Evolutionary conservation across 23 red algal species (phyloP).

Genomic region (Chondrus crispus): DNA sequence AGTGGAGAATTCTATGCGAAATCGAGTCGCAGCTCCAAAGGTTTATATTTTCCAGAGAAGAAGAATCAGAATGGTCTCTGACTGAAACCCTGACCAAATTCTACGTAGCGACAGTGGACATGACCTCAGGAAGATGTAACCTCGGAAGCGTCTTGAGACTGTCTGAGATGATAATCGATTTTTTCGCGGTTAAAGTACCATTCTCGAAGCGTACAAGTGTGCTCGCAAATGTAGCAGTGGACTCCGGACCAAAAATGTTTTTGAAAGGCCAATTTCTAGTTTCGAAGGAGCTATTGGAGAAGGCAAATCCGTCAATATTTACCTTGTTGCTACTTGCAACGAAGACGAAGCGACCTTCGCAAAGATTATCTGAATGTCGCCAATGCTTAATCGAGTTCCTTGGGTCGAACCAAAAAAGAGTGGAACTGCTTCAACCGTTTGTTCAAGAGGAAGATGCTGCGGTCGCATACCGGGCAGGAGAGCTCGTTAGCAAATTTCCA

Average conservation of each 20-base stretch:
- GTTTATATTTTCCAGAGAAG: slow-evolving; percentile 10
- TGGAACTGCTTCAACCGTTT: slow-evolving; percentile 7
- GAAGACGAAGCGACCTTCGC: not conserved
- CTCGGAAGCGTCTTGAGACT: slow-evolving; percentile 19
- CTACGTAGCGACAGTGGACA: slow-evolving; percentile 5
- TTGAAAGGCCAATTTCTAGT: slow-evolving; percentile 37
- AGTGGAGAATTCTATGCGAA: slow-evolving; percentile 59
- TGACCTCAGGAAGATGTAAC: slow-evolving; percentile 37
- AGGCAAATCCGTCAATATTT: slow-evolving; percentile 46
- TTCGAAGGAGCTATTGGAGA: slow-evolving; percentile 2
- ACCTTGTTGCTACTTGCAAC: slow-evolving; percentile 25
- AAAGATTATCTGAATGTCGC: slow-evolving; percentile 41
- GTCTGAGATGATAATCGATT: slow-evolving; percentile 48
- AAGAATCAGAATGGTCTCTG: not conserved
- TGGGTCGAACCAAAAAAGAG: not conserved
- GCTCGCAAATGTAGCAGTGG: not conserved
- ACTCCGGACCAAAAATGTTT: slow-evolving; percentile 44
- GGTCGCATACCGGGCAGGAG: slow-evolving; percentile 35
- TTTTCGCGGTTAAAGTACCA: slow-evolving; percentile 27
- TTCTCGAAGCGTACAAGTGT: not conserved
- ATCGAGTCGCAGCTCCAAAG: slow-evolving; percentile 12
- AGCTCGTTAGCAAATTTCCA: slow-evolving; percentile 46
- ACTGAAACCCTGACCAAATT: not conserved
- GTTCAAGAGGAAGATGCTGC: slow-evolving; percentile 39
- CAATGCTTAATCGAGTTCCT: slow-evolving; percentile 55